phyloP scores from a whole-genome alignment of 2,329 filamentous ascomycete genomes.

The Aspergillus quadricinctus region DNA sequence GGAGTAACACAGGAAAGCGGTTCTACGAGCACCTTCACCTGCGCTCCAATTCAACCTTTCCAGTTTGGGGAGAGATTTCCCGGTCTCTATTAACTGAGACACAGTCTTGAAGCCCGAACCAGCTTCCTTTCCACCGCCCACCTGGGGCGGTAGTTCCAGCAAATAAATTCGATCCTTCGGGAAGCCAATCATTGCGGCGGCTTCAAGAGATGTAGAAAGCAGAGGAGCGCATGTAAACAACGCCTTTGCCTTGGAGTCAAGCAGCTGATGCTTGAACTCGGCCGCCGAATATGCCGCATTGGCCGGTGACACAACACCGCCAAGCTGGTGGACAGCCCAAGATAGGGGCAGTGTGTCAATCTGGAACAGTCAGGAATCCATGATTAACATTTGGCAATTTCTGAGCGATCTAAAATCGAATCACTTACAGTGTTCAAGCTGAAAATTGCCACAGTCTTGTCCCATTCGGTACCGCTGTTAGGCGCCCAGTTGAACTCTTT shows the following conservation, averaged over 20 bases:
- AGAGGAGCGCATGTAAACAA: conserved; percentile 69
- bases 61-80: conserved; percentile 41
- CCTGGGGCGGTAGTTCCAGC: conserved; percentile 59
- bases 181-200: conserved; percentile 60
- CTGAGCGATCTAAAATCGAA: background rate
- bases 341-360: conserved; percentile 70
- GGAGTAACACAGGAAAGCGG: conserved; percentile 74
- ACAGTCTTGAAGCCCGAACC: conserved; percentile 56
- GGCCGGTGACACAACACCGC: conserved; percentile 69
- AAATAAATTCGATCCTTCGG: conserved; percentile 63
- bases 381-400: background rate
- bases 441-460: conserved; percentile 73
- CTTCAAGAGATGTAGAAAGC: conserved; percentile 60
- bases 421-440: conserved; percentile 69
- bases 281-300: conserved; percentile 68
- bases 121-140: conserved; percentile 45
- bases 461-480: conserved; percentile 70
- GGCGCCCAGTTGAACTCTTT: conserved; percentile 68
- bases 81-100: conserved; percentile 61
- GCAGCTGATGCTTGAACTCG: conserved; percentile 69
- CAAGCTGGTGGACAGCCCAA: conserved; percentile 69
- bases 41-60: conserved; percentile 39
- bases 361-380: conserved; percentile 35
- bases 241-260: conserved; percentile 63
- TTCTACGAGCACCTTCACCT: conserved; percentile 52